phyloP scores from a whole-genome alignment of 495 filamentous ascomycete genomes.

The Penicillium lividum region DNA sequence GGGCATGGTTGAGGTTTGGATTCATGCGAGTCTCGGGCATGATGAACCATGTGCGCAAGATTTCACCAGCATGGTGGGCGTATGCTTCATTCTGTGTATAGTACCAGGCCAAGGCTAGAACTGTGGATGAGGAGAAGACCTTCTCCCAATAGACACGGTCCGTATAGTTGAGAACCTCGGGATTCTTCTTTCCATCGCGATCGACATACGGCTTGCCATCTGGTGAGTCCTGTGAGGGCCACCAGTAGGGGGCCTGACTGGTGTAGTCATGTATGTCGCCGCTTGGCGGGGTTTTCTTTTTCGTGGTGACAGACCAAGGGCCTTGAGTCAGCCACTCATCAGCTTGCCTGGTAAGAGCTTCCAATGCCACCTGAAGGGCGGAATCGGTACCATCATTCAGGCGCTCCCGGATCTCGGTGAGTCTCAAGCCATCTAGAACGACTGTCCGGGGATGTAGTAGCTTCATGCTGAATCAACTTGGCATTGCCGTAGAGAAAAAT shows the following conservation, averaged over 20 bases:
- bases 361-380: background rate
- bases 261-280: background rate
- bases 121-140: background rate
- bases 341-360: background rate
- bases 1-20: constrained; percentile 7
- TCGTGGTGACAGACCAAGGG: constrained; percentile 5
- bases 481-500: background rate
- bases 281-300: background rate
- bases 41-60: constrained; percentile 3
- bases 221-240: background rate
- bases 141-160: background rate
- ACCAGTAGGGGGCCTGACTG: background rate
- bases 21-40: constrained; percentile 2
- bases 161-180: background rate
- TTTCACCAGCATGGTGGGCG: background rate
- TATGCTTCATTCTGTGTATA: background rate
- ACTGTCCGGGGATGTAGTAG: background rate
- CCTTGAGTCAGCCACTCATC: constrained; percentile 7
- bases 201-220: background rate
- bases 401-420: background rate
- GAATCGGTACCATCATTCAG: background rate
- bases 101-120: background rate
- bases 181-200: background rate
- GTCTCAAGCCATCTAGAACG: background rate
- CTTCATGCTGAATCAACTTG: background rate